Evolutionary conservation across 106 monocot genomes (phyloP).

Genomic region (Agapanthus africanus): DNA sequence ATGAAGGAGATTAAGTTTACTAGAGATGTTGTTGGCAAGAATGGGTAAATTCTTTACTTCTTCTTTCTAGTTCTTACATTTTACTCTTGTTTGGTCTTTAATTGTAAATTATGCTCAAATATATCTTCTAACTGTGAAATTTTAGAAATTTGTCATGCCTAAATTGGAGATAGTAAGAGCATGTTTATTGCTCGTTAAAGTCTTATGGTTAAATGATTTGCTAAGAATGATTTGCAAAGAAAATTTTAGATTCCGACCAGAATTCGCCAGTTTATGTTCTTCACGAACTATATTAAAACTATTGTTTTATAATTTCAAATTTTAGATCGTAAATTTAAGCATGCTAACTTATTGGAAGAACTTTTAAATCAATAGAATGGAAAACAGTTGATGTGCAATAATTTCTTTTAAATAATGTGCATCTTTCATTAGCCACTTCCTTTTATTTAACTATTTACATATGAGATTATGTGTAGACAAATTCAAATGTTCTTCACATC

Average conservation of each 20-base stretch:
- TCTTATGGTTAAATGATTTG: too few species aligned
- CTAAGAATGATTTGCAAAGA: too few species aligned
- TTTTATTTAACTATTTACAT: too few species aligned
- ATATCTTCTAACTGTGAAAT: neutral
- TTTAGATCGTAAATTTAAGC: too few species aligned
- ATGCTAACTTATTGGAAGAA: slow-evolving; percentile 1
- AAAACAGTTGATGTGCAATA: neutral
- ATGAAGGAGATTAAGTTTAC: slow-evolving; percentile 43
- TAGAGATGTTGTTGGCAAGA: slow-evolving; percentile 36
- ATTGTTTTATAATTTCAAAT: too few species aligned
- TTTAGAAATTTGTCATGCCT: neutral
- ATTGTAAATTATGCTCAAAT: neutral
- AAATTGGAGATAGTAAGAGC: neutral
- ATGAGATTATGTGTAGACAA: too few species aligned
- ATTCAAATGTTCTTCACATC: neutral
- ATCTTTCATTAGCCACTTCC: too few species aligned
- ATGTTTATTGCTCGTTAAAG: too few species aligned
- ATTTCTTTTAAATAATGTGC: too few species aligned
- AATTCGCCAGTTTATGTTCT: too few species aligned
- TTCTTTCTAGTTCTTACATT: neutral
- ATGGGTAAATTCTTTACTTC: slow-evolving; percentile 28
- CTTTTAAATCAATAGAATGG: neutral
- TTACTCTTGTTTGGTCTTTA: neutral
- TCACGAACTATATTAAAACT: too few species aligned
- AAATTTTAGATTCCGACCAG: too few species aligned